A percentile compares a stretch with the other conserved stretches of the same genome.
phyloP scores from a whole-genome alignment of 768 basidiomycete species.

The Lenzites betulinus region DNA sequence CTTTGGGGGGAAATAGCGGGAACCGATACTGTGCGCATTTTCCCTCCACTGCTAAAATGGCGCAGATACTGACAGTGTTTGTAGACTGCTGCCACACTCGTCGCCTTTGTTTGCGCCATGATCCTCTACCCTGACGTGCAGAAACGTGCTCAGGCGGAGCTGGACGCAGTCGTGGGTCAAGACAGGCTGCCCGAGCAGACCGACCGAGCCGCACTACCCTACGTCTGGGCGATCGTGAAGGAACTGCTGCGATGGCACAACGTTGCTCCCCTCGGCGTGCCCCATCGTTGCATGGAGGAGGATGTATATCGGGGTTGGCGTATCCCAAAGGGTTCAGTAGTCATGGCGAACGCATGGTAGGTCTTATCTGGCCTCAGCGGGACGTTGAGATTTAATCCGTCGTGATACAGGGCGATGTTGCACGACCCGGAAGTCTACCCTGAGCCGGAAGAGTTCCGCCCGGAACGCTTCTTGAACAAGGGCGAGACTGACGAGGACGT shows the following conservation, averaged over 20 bases:
- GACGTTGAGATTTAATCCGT: too few species aligned
- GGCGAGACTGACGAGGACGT: conserved; percentile 9
- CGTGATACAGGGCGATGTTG: conserved; percentile 45
- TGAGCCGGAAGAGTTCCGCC: conserved; percentile 50
- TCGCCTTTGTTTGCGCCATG: conserved; percentile 34
- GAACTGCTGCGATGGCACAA: conserved; percentile 19
- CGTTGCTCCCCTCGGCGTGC: conserved; percentile 7
- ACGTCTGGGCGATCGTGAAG: conserved; percentile 18
- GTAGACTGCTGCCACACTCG: conserved; percentile 16
- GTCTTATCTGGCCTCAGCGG: background rate
- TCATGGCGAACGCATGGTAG: conserved; percentile 22
- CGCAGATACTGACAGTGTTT: background rate
- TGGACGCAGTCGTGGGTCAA: conserved; percentile 14
- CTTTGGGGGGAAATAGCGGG: conserved; percentile 1
- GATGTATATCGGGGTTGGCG: conserved; percentile 42
- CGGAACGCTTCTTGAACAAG: conserved; percentile 50
- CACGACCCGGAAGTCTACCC: conserved; percentile 49
- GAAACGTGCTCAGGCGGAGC: conserved; percentile 11
- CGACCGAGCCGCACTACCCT: too few species aligned
- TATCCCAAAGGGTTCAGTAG: conserved; percentile 35
- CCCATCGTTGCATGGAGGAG: conserved; percentile 39
- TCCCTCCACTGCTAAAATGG: background rate
- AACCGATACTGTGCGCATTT: conserved; percentile 14
- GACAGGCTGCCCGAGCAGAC: conserved; percentile 8
- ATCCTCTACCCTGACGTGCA: conserved; percentile 29